phyloP scores from a whole-genome alignment of 441 rosid genomes.

The Euphorbia corollata region DNA sequence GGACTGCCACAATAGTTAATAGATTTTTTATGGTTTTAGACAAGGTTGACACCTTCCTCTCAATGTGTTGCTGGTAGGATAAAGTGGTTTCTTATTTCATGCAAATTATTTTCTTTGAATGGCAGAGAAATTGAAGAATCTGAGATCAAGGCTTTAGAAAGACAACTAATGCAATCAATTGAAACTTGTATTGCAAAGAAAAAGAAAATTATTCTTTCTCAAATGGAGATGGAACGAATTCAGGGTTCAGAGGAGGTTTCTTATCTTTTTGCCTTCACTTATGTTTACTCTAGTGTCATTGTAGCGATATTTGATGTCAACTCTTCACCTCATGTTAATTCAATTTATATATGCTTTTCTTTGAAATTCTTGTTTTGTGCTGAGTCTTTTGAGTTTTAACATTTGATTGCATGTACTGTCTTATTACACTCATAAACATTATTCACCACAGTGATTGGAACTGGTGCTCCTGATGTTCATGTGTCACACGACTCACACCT shows the following conservation, averaged over 20 bases:
- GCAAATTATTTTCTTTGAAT: slow-evolving; percentile 16
- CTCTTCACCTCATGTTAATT: slow-evolving; percentile 1
- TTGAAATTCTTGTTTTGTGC: background rate
- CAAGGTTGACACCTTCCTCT: background rate
- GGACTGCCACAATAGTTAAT: background rate
- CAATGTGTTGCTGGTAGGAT: slow-evolving; percentile 9
- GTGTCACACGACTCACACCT: background rate
- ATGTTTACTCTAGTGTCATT: slow-evolving; percentile 16
- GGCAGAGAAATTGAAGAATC: slow-evolving; percentile 90
- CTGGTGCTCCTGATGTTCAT: slow-evolving; percentile 7
- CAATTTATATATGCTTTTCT: background rate
- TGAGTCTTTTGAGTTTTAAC: background rate
- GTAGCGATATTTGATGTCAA: background rate
- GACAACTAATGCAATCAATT: slow-evolving; percentile 93
- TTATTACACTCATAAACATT: background rate
- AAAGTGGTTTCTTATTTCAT: slow-evolving; percentile 21
- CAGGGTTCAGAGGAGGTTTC: slow-evolving; percentile 87
- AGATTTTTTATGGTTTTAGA: slow-evolving; percentile 3
- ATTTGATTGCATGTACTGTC: background rate
- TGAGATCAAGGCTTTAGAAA: slow-evolving; percentile 86
- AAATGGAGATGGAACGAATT: slow-evolving; percentile 82
- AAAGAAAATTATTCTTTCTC: slow-evolving; percentile 80
- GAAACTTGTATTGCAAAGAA: slow-evolving; percentile 88
- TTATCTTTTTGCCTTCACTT: slow-evolving; percentile 16
- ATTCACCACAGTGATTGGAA: background rate